Percentiles rank a stretch among this genome's conserved stretches.
Conservation (phyloP, 371 early-diverging fungal genomes). For the Fennellomyces sp. region DNA sequence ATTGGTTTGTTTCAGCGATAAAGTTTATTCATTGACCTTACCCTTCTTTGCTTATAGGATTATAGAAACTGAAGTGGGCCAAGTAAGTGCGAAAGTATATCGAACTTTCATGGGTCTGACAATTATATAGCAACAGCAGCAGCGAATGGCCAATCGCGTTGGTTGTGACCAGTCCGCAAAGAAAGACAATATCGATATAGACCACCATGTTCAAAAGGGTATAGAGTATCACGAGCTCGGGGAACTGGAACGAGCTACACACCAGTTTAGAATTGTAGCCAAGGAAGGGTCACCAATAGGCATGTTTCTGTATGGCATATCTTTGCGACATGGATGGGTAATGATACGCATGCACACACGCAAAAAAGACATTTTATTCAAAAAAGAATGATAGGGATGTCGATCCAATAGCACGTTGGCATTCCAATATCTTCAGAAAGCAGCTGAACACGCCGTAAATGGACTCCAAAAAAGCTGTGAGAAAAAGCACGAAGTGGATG, state of each 20-base stretch:
- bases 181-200: constrained; percentile 17
- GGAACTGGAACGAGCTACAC: constrained; percentile 71
- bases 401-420: constrained; percentile 65
- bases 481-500: constrained; percentile 1
- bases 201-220: constrained; percentile 50
- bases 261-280: constrained; percentile 73
- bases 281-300: constrained; percentile 70
- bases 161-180: not conserved
- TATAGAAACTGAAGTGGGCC: not conserved
- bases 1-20: constrained; percentile 2
- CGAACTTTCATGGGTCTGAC: too few species aligned
- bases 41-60: not conserved
- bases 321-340: constrained; percentile 84
- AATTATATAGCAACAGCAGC: constrained; percentile 1
- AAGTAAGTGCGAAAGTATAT: too few species aligned
- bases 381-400: constrained; percentile 55
- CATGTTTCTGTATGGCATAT: constrained; percentile 82
- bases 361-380: not conserved
- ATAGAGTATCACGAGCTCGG: constrained; percentile 73
- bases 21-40: too few species aligned
- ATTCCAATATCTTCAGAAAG: constrained; percentile 75
- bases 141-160: not conserved
- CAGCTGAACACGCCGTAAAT: constrained; percentile 74
- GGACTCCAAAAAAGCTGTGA: constrained; percentile 42
- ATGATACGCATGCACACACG: not conserved